Evolutionary conservation across 2,329 filamentous ascomycete genomes (phyloP).

Genomic region (Dothideomycetes sp.): DNA sequence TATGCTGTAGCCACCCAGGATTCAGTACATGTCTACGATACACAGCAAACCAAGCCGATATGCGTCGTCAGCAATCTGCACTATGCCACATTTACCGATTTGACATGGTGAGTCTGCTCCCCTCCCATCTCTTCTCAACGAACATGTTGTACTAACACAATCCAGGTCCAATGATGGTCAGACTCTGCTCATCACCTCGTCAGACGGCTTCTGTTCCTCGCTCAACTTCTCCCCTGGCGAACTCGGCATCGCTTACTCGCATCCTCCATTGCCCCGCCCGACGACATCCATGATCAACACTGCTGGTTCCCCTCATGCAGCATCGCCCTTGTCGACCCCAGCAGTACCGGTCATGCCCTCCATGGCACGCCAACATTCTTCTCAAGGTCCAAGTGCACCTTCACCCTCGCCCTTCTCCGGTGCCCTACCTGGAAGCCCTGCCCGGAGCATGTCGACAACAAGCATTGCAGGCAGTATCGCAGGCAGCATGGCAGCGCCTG

Average conservation of each 20-base stretch:
- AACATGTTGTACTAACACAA: slow-evolving; percentile 19
- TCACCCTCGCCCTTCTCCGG: slow-evolving; percentile 14
- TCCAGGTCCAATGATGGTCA: slow-evolving; percentile 64
- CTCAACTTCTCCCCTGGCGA: slow-evolving; percentile 77
- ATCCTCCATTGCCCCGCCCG: slow-evolving; percentile 41
- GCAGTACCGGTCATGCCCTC: slow-evolving; percentile 8
- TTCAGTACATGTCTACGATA: slow-evolving; percentile 89
- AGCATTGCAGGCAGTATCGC: slow-evolving; percentile 12
- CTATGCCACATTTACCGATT: slow-evolving; percentile 92
- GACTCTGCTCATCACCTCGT: slow-evolving; percentile 88
- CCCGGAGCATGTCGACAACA: slow-evolving; percentile 14
- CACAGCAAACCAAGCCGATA: slow-evolving; percentile 86
- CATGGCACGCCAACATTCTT: slow-evolving; percentile 13
- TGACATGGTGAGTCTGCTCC: slow-evolving; percentile 65
- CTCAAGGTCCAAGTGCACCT: slow-evolving; percentile 13
- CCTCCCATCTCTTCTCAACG: slow-evolving; percentile 6
- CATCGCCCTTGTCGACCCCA: slow-evolving; percentile 18
- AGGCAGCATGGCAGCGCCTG: slow-evolving; percentile 22
- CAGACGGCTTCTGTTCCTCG: slow-evolving; percentile 93
- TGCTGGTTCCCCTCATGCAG: slow-evolving; percentile 21
- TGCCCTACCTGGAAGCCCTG: slow-evolving; percentile 15
- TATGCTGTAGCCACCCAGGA: slow-evolving; percentile 97
- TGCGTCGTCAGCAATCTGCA: slow-evolving; percentile 95
- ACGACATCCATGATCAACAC: slow-evolving; percentile 27
- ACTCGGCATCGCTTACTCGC: slow-evolving; percentile 71